Percentiles rank a stretch among this genome's conserved stretches.
phyloP scores from a whole-genome alignment of 2,329 filamentous ascomycete genomes.

The Passalora sequoiae region DNA sequence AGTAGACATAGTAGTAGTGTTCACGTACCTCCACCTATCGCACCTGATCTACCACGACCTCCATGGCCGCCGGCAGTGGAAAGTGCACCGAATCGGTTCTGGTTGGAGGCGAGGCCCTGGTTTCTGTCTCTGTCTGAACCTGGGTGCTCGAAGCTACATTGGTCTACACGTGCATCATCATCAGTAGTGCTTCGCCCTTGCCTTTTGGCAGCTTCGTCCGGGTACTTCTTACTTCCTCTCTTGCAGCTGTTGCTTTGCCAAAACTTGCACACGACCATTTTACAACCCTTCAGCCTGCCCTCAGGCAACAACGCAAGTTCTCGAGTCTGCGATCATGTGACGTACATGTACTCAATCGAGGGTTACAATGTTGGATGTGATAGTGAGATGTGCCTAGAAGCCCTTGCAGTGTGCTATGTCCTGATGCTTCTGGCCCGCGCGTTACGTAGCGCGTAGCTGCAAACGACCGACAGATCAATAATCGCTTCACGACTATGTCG shows the following conservation, averaged over 20 bases:
- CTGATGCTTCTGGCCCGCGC: too few relatives aligned
- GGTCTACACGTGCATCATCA: constrained; percentile 39
- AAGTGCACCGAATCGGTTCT: constrained; percentile 57
- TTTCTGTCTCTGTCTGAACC: constrained; percentile 25
- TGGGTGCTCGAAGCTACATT: constrained; percentile 58
- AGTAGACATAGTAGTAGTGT: constrained; percentile 9
- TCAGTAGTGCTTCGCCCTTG: too few relatives aligned
- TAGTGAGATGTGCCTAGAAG: too few relatives aligned
- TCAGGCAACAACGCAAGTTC: not conserved
- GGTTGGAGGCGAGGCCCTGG: constrained; percentile 19
- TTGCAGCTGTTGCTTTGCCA: constrained; percentile 62
- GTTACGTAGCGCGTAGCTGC: too few relatives aligned
- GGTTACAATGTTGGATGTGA: too few relatives aligned
- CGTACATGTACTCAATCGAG: too few relatives aligned
- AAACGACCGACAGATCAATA: too few relatives aligned
- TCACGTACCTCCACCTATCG: constrained; percentile 17
- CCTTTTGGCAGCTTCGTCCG: not conserved
- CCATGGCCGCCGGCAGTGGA: constrained; percentile 26
- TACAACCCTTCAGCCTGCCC: not conserved
- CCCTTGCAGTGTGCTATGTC: too few relatives aligned
- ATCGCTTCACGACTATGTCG: too few relatives aligned
- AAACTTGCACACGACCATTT: constrained; percentile 53
- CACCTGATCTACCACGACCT: constrained; percentile 27
- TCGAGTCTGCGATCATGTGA: not conserved
- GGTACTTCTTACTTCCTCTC: constrained; percentile 52